Conservation (phyloP, 208 protist species). For the Tritrichomonas foetus region DNA sequence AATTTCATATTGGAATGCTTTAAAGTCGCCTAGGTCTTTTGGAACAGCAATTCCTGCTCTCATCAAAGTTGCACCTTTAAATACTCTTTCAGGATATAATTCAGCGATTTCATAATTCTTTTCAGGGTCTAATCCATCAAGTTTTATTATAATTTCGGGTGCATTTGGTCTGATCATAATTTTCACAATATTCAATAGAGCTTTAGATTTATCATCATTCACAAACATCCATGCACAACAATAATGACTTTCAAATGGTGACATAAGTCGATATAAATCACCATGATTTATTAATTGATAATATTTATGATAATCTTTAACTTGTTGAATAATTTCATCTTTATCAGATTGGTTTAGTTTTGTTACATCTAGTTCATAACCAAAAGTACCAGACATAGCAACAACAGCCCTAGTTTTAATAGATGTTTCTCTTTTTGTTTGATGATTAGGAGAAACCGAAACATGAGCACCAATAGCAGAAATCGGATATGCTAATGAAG, state of each 20-base stretch:
- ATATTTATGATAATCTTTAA: not conserved
- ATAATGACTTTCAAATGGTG: not conserved
- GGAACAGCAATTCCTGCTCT: too few relatives aligned
- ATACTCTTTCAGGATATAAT: too few relatives aligned
- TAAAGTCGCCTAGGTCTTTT: too few relatives aligned
- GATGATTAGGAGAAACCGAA: not conserved
- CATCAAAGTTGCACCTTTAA: too few relatives aligned
- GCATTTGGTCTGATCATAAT: too few relatives aligned
- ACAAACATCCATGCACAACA: not conserved
- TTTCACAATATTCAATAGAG: not conserved
- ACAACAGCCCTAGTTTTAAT: not conserved
- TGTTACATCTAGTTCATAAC: not conserved
- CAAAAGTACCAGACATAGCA: not conserved
- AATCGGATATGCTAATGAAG: not conserved
- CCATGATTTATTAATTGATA: not conserved
- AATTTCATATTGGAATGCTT: too few relatives aligned
- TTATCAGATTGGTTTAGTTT: not conserved
- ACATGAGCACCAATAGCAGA: not conserved
- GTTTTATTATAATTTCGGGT: too few relatives aligned
- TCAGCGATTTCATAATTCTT: too few relatives aligned
- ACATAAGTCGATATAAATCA: not conserved
- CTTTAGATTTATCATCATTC: not conserved
- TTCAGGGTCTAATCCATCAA: too few relatives aligned
- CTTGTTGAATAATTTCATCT: not conserved
- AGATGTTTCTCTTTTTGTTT: not conserved